These are phyloP conservation scores for Colletotrichum endophyticum DNA, from an alignment of 2,329 filamentous ascomycete genomes.

Conservation along the genomic window DNA sequence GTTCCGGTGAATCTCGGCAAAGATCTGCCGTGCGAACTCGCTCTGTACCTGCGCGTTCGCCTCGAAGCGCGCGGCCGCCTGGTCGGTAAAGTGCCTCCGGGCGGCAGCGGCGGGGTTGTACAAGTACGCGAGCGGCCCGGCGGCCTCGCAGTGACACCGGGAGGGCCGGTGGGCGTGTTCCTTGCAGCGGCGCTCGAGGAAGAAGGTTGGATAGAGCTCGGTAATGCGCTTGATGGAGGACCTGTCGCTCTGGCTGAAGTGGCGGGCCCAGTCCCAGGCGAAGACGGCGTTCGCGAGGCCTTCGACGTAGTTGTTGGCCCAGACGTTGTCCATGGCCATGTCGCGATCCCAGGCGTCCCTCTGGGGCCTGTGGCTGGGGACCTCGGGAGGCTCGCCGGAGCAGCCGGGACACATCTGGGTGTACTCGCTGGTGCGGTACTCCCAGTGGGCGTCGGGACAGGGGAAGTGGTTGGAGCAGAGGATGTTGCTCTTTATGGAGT, in stretches of 20 bases:
- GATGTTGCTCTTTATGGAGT: slow-evolving; percentile 10
- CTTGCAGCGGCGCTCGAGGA: slow-evolving; percentile 18
- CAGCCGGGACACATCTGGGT: slow-evolving; percentile 9
- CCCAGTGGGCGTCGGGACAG: slow-evolving; percentile 6
- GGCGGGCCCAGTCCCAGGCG: background rate
- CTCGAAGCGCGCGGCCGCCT: background rate
- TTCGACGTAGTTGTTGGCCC: slow-evolving; percentile 4
- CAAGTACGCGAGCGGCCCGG: slow-evolving; percentile 1
- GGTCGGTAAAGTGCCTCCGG: slow-evolving; percentile 1
- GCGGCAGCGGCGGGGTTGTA: slow-evolving; percentile 20
- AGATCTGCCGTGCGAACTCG: background rate
- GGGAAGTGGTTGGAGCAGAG: slow-evolving; percentile 12
- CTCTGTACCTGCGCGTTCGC: background rate
- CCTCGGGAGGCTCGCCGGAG: slow-evolving; percentile 15
- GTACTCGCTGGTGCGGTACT: slow-evolving; percentile 8
- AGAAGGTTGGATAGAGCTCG: background rate
- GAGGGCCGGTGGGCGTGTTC: slow-evolving; percentile 2
- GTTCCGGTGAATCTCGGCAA: background rate
- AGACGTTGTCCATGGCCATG: background rate
- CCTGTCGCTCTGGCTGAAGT: background rate
- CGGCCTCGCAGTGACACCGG: slow-evolving; percentile 15
- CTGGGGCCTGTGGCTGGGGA: background rate
- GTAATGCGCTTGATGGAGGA: background rate
- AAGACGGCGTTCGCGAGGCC: background rate
- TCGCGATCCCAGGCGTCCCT: slow-evolving; percentile 5